Evolutionary conservation across 2,329 filamentous ascomycete genomes (phyloP).

Genomic region (Colletotrichum incanum): DNA sequence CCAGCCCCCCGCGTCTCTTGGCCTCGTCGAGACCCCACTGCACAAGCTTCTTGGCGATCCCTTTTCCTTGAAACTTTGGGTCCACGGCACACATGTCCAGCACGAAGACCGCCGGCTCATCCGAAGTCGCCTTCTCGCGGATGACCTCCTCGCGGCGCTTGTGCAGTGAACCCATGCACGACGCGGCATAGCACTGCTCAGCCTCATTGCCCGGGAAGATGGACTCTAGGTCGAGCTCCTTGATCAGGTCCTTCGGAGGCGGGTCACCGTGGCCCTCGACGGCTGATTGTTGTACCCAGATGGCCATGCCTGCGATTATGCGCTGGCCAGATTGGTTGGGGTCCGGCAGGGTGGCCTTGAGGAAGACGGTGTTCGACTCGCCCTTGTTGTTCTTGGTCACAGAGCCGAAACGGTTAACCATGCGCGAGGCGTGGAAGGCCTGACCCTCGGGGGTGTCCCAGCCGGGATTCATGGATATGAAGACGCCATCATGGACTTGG

Average conservation of each 20-base stretch:
- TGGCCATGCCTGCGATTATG: conserved; percentile 66
- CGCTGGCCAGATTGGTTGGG: conserved; percentile 46
- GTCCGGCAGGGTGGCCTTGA: conserved; percentile 66
- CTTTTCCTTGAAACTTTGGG: conserved; percentile 66
- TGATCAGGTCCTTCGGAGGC: conserved; percentile 53
- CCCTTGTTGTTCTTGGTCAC: conserved; percentile 59
- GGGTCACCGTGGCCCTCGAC: conserved; percentile 64
- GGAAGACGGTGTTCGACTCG: conserved; percentile 65
- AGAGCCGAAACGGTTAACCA: conserved; percentile 60
- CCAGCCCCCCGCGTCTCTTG: conserved; percentile 56
- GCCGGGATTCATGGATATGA: conserved; percentile 66
- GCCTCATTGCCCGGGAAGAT: conserved; percentile 60
- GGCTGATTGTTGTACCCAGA: conserved; percentile 69
- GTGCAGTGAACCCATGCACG: conserved; percentile 62
- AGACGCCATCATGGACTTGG: conserved; percentile 67
- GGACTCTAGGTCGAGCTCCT: conserved; percentile 51
- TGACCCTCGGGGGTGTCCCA: conserved; percentile 68
- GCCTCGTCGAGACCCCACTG: conserved; percentile 64
- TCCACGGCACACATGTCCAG: conserved; percentile 69
- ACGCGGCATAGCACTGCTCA: conserved; percentile 63
- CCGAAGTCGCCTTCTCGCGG: conserved; percentile 58
- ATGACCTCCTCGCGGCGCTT: conserved; percentile 60
- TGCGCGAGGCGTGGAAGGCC: conserved; percentile 52
- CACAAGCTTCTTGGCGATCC: conserved; percentile 62
- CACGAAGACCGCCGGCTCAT: conserved; percentile 63